Evolutionary conservation across 148 eudicot species (phyloP), one percentile per base, ranked within the genome.

Genomic region (Chenopodium album): DNA sequence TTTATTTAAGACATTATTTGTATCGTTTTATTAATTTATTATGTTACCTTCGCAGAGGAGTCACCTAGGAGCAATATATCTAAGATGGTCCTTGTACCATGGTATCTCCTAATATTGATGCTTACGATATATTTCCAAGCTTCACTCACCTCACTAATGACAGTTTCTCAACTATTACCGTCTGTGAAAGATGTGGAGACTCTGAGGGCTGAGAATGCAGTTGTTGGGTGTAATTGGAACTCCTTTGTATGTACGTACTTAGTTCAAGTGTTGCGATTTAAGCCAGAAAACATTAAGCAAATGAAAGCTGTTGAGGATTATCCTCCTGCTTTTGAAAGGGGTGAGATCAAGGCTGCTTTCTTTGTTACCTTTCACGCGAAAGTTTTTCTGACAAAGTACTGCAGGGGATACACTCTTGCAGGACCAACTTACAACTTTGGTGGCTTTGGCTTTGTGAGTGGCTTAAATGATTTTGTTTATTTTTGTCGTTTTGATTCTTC

Each of bases 391-490:
- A 82, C 85, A n/a, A 77, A 77, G 63, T 79, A 86, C 41, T 86
- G 90, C 82, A 73, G 59, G 12, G 82, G 85, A 9, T 88, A 81
- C 67, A 73, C 85, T 52, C 64, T 67, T 50, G 80, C 77, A 10
- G 88, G 85, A 63, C 87, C 85, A 44, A 78, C 62, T 59, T 82
- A 64, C 72, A 79, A 47, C 41, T 87, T 88, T 62, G 90, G 88
- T 28, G 90, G 90, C 26, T 68, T 86, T 16, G 88, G 88, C 48
- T 86, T 84, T 86, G 90, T 88, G 50, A 85, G 84, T 71, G 46
- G 1, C 52, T 29, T 74, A 11, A 1, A 23, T 32, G 1, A 12
- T 1, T 28, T 41, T 60, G 9, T 60, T 20, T 41, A 5, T 4
- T 6, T 5, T 41, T 50, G 54, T 50, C 1, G 22, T 59, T 12